These are phyloP conservation scores for Filosporella fistucella DNA, from an alignment of 495 filamentous ascomycete species.

Conservation along the genomic window DNA sequence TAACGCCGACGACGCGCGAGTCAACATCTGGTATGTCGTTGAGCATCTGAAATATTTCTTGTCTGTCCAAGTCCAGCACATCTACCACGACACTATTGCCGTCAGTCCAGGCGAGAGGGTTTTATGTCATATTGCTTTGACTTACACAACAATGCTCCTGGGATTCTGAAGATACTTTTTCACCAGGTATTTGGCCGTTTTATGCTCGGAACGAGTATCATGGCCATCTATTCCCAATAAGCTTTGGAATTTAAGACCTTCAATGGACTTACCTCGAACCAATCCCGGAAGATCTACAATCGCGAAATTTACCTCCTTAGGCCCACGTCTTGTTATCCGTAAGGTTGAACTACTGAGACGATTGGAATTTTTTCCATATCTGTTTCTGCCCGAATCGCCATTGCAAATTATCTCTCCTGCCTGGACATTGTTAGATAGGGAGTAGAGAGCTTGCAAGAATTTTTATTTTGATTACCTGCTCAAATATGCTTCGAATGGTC, in stretches of 20 bases:
- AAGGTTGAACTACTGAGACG: constrained; percentile 7
- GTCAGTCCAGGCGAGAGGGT: neutral
- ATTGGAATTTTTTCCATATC: neutral
- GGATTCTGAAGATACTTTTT: constrained; percentile 7
- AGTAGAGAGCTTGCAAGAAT: neutral
- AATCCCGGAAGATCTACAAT: constrained; percentile 17
- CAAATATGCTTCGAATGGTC: constrained; percentile 3
- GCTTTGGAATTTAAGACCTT: too few relatives aligned
- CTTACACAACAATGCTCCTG: constrained; percentile 10
- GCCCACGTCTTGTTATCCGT: constrained; percentile 3
- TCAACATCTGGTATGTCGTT: neutral
- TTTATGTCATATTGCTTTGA: neutral
- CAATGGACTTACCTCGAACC: constrained; percentile 6
- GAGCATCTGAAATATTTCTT: constrained; percentile 3
- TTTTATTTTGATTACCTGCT: neutral
- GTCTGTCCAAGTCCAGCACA: constrained; percentile 2
- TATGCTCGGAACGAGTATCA: neutral
- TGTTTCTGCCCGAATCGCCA: neutral
- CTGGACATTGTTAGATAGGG: neutral
- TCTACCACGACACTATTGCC: constrained; percentile 3
- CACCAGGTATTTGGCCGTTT: constrained; percentile 2
- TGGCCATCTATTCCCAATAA: too few relatives aligned
- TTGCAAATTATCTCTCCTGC: constrained; percentile 6
- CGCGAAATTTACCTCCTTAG: constrained; percentile 11
- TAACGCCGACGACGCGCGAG: constrained; percentile 7